phyloP scores from a whole-genome alignment of 768 basidiomycete species.

The Tephrocybe sp. region DNA sequence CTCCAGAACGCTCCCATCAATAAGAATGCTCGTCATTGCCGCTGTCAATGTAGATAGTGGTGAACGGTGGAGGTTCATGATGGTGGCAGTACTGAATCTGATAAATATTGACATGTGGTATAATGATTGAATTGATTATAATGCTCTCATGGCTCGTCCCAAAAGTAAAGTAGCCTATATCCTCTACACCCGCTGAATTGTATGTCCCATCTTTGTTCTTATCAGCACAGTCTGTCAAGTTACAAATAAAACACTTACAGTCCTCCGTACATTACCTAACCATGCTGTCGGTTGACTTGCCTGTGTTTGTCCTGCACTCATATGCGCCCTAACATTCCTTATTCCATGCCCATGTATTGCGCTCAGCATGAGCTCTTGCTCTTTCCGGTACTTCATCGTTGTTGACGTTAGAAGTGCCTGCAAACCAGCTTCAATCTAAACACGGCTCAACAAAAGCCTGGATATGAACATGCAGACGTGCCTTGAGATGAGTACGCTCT shows the following conservation, averaged over 20 bases:
- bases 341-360: conserved; percentile 72
- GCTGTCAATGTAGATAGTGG: conserved; percentile 7
- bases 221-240: neutral
- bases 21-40: conserved; percentile 25
- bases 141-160: neutral
- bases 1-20: conserved; percentile 52
- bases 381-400: conserved; percentile 59
- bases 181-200: conserved; percentile 15
- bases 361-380: conserved; percentile 81
- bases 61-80: neutral
- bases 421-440: neutral
- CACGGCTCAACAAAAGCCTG: neutral
- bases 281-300: conserved; percentile 61
- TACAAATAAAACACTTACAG: conserved; percentile 27
- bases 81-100: conserved; percentile 1
- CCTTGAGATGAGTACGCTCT: conserved; percentile 58
- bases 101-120: conserved; percentile 8
- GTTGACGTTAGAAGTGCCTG: conserved; percentile 55
- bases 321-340: conserved; percentile 57
- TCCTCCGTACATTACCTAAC: conserved; percentile 65
- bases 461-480: conserved; percentile 16
- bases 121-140: neutral
- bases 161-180: neutral
- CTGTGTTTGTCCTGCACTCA: conserved; percentile 36
- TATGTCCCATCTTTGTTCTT: conserved; percentile 15